A percentile compares a stretch with the other conserved stretches of the same genome.
These are phyloP conservation scores for Xylariaceae sp. DNA, from an alignment of 2,329 filamentous ascomycete species.

Conservation along the genomic window DNA sequence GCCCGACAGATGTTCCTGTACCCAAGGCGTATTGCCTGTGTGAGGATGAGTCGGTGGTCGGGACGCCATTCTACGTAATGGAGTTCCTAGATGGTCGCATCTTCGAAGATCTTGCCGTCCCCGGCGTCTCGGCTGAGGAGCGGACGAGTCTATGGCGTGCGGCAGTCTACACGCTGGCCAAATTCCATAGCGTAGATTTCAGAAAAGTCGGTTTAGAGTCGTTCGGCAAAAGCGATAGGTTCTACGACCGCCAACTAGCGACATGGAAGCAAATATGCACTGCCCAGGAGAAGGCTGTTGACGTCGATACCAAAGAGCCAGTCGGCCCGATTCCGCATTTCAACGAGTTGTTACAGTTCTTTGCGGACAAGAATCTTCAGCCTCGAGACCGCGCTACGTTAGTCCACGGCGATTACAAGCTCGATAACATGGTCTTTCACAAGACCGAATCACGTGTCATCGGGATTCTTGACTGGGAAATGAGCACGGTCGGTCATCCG, in stretches of 20 bases:
- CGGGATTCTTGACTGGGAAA: conserved; percentile 97
- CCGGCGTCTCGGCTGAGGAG: conserved; percentile 70
- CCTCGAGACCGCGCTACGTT: conserved; percentile 79
- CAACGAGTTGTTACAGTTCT: conserved; percentile 79
- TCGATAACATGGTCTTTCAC: conserved; percentile 89
- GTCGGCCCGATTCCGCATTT: conserved; percentile 88
- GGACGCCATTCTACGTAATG: conserved; percentile 97
- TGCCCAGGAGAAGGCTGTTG: conserved; percentile 75
- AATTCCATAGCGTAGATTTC: conserved; percentile 78
- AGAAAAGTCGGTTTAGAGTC: conserved; percentile 68
- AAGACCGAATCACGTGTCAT: conserved; percentile 86
- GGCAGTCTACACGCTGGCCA: conserved; percentile 81
- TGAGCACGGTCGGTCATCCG: conserved; percentile 97
- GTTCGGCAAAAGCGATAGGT: conserved; percentile 77
- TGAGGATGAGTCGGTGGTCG: conserved; percentile 79
- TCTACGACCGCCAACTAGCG: conserved; percentile 84
- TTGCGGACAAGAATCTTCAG: conserved; percentile 70
- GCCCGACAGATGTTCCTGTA: conserved; percentile 80
- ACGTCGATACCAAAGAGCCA: conserved; percentile 75
- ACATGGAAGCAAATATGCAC: conserved; percentile 81
- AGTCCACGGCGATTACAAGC: conserved; percentile 97
- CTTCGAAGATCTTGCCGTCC: conserved; percentile 86
- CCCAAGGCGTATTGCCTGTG: conserved; percentile 85
- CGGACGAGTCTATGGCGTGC: conserved; percentile 84
- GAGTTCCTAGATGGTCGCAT: conserved; percentile 92